Base-by-base conservation (phyloP, 169 alveolate genomes). In the Plasmodium vivax region DNA sequence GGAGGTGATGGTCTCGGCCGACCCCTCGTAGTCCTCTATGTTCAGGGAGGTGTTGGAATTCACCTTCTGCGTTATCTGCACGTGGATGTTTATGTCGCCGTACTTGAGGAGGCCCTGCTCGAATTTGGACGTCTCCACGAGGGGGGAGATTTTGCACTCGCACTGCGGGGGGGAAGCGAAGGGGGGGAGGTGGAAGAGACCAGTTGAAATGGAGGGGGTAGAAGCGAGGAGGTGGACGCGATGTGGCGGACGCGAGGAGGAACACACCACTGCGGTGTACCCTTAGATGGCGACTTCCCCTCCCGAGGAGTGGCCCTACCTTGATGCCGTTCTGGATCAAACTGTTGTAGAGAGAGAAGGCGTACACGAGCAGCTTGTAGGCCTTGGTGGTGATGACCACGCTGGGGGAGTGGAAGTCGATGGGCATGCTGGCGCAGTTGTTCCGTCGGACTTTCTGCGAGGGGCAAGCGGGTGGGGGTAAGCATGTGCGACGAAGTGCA, bases 341-440 rank as follows among this genome's bases (percentile, higher is more conserved):
- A 12, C 36, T 36, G 38, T 88, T 88, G 23, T 88, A 88, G 5
- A 88, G 74, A 32, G 94, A 88, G 71, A 88, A 88, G 41, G 94
- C 94, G 43, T 88, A 45, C 5, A 77, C 90, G 27, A 88, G 43
- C 23, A 88, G 38, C 54, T 88, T 88, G 47, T 88, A 80, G n/a
- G 94, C 91, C 83, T 88, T 88, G n/a, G 80, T 81, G 9, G 94
- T 88, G 7, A 88, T 88, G 12, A 88, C 94, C 10, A 88, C 94
- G 82, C 83, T 79, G 10, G 94, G 94, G n/a, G 94, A 88, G 38
- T 88, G 94, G 74, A 88, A 88, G 38, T 88, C 94, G 8, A 88
- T 79, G 43, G 27, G 62, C 83, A 51, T 16, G 32, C 47, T 41
- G 38, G 45, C 38, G n/a, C 34, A 80, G 16, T 5, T 56, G 41